Evolutionary conservation across 1,284 basidiomycete genomes (phyloP).

Genomic region (Pyrrhoderma lamaoense): DNA sequence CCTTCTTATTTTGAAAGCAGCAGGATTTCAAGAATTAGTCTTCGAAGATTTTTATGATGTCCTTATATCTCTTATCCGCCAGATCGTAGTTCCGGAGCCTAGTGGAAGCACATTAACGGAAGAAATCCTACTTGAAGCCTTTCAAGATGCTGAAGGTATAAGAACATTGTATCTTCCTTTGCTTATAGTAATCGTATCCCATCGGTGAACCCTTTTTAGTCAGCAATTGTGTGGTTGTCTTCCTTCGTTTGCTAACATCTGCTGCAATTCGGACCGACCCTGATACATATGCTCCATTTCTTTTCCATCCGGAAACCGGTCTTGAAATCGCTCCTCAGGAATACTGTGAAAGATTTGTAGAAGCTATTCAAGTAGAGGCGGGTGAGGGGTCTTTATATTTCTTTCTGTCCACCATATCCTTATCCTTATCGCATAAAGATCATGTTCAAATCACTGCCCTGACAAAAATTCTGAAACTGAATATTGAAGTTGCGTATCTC

Average conservation of each 20-base stretch:
- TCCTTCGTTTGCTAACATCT: slow-evolving; percentile 74
- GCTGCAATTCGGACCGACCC: slow-evolving; percentile 69
- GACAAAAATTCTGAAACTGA: slow-evolving; percentile 58
- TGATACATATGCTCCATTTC: slow-evolving; percentile 61
- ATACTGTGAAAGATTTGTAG: slow-evolving; percentile 75
- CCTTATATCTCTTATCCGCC: slow-evolving; percentile 36
- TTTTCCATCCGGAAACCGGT: slow-evolving; percentile 67
- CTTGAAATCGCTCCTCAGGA: slow-evolving; percentile 49
- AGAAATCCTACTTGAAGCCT: slow-evolving; percentile 39
- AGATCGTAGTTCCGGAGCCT: slow-evolving; percentile 34
- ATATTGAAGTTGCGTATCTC: slow-evolving; percentile 74
- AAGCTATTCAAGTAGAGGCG: slow-evolving; percentile 77
- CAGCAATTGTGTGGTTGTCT: slow-evolving; percentile 67
- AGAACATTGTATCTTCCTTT: slow-evolving; percentile 2
- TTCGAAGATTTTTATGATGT: slow-evolving; percentile 53
- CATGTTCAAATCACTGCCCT: slow-evolving; percentile 82
- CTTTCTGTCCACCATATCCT: neutral
- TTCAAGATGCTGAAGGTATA: slow-evolving; percentile 51
- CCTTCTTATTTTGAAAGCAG: slow-evolving; percentile 45
- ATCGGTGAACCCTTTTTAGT: slow-evolving; percentile 29
- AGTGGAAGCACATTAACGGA: slow-evolving; percentile 33
- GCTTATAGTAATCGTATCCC: neutral
- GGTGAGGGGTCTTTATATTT: slow-evolving; percentile 34
- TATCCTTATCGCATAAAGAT: slow-evolving; percentile 37
- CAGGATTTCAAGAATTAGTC: slow-evolving; percentile 61